These are phyloP conservation scores for Fusarium metavorans DNA, from an alignment of 2,329 filamentous ascomycete species.

Conservation along the genomic window DNA sequence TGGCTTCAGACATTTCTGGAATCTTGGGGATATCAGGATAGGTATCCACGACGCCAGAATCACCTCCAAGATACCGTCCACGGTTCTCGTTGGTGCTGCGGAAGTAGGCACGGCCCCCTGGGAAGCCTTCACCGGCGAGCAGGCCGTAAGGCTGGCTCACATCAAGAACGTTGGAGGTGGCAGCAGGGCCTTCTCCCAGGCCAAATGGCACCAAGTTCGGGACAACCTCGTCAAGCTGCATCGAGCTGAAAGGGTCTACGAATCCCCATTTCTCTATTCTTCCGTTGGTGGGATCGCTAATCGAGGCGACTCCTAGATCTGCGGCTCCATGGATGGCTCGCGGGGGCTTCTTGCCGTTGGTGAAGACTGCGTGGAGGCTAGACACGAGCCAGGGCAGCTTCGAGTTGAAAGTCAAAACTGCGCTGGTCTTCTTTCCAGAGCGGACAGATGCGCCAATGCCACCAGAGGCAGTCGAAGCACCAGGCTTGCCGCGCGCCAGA, in stretches of 20 bases:
- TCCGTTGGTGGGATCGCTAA: constrained; percentile 81
- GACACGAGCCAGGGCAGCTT: constrained; percentile 84
- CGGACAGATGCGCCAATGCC: constrained; percentile 65
- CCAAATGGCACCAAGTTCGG: constrained; percentile 82
- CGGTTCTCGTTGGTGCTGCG: constrained; percentile 79
- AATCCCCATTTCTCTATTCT: constrained; percentile 87
- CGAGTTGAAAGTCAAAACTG: constrained; percentile 87
- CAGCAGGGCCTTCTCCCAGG: constrained; percentile 81
- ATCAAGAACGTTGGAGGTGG: constrained; percentile 88
- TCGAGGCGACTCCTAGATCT: constrained; percentile 81
- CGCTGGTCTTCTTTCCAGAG: constrained; percentile 74
- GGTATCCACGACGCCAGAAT: constrained; percentile 70
- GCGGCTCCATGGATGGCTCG: constrained; percentile 86
- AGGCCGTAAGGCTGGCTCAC: constrained; percentile 88
- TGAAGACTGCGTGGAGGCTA: constrained; percentile 82
- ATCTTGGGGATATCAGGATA: constrained; percentile 82
- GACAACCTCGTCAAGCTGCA: constrained; percentile 82
- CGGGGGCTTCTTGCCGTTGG: constrained; percentile 78
- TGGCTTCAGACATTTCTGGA: constrained; percentile 75
- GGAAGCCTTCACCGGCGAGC: constrained; percentile 86
- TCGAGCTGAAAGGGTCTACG: constrained; percentile 78
- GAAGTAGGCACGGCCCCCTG: constrained; percentile 84
- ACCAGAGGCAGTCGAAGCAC: constrained; percentile 62
- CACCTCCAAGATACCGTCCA: constrained; percentile 78
- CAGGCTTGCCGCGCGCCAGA: constrained; percentile 83